These are phyloP conservation scores for Melaleuca alternifolia DNA, from an alignment of 345 rosid species.

Conservation along the genomic window DNA sequence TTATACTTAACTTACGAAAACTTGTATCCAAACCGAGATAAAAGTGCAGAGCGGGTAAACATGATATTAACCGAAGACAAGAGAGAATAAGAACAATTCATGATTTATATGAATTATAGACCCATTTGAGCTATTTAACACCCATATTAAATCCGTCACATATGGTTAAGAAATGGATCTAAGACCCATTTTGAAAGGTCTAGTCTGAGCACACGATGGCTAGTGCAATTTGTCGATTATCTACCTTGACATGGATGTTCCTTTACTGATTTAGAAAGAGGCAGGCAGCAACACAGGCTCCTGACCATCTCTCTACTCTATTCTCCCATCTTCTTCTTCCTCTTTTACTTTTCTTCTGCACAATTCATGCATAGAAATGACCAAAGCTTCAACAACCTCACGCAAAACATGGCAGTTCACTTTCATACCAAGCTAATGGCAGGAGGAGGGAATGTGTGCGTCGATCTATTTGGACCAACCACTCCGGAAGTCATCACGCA, in stretches of 20 bases:
- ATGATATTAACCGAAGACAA: too few species aligned
- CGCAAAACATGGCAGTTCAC: neutral
- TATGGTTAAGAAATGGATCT: too few species aligned
- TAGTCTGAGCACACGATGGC: too few species aligned
- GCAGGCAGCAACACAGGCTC: accelerated
- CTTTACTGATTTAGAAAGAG: neutral
- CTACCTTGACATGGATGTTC: accelerated
- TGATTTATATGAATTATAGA: too few species aligned
- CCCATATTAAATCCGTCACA: too few species aligned
- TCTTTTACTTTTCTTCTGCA: neutral
- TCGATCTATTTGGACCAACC: neutral
- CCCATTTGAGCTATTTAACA: too few species aligned
- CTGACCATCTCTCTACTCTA: neutral
- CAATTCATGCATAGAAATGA: neutral
- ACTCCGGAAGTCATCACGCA: neutral
- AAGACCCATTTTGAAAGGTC: too few species aligned
- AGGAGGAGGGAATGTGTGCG: neutral
- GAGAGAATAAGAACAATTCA: too few species aligned
- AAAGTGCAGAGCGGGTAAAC: too few species aligned
- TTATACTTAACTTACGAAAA: too few species aligned
- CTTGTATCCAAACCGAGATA: too few species aligned
- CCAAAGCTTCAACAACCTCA: neutral
- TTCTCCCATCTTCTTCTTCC: neutral
- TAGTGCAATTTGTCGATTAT: accelerated
- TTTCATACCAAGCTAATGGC: neutral